These are phyloP conservation scores for Neofusicoccum sp. DNA, from an alignment of 2,329 filamentous ascomycete genomes.

Conservation along the genomic window DNA sequence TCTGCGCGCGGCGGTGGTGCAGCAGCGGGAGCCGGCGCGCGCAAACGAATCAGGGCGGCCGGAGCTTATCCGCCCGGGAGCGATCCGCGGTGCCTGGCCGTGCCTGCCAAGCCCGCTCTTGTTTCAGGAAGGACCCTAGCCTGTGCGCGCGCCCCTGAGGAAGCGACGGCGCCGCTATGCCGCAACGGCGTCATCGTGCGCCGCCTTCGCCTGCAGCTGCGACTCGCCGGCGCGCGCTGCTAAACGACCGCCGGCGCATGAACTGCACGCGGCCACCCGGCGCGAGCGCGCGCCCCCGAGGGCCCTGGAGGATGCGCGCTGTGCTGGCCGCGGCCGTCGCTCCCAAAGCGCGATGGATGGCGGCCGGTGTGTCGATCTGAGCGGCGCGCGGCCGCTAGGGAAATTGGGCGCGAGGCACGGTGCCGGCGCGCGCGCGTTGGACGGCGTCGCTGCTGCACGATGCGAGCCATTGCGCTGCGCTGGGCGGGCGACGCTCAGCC, in stretches of 20 bases:
- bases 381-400: not conserved
- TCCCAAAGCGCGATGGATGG: not conserved
- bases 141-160: not conserved
- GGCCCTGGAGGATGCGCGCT: not conserved
- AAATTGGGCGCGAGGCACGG: constrained; percentile 1
- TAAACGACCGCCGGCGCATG: not conserved
- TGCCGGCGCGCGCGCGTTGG: not conserved
- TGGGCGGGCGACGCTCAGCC: not conserved
- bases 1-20: not conserved
- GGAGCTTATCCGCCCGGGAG: not conserved
- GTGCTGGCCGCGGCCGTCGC: not conserved
- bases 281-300: not conserved
- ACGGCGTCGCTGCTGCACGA: not conserved
- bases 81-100: not conserved
- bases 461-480: not conserved
- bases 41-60: not conserved
- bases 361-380: not conserved
- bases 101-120: constrained; percentile 5
- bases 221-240: not conserved
- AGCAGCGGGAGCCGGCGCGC: not conserved
- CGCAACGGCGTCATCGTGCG: not conserved
- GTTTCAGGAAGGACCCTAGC: constrained; percentile 6
- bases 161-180: not conserved
- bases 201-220: not conserved
- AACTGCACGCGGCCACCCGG: not conserved